Conservation (phyloP, 495 filamentous ascomycete genomes). For the Melanomma pulvis-pyrius region DNA sequence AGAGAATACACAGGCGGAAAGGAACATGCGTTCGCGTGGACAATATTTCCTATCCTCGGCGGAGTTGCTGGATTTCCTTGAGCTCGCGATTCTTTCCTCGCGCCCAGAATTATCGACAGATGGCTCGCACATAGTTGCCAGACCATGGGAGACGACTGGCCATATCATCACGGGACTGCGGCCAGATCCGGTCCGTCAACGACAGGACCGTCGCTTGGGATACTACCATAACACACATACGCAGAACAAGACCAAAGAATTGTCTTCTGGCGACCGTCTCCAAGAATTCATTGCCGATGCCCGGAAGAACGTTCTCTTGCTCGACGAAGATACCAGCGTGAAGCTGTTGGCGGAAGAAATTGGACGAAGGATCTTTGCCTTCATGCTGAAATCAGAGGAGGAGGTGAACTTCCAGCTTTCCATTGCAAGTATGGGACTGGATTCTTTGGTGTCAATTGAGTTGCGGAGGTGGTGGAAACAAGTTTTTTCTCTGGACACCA, state of each 20-base stretch:
- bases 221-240: not conserved
- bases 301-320: not conserved
- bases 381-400: not conserved
- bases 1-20: not conserved
- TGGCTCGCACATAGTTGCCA: not conserved
- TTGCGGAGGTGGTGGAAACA: conserved; percentile 52
- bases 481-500: conserved; percentile 44
- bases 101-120: not conserved
- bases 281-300: not conserved
- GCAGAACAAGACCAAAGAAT: not conserved
- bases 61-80: not conserved
- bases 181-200: not conserved
- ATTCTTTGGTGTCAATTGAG: conserved; percentile 55
- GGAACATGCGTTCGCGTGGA: not conserved
- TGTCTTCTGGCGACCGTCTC: not conserved
- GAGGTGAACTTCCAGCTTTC: not conserved
- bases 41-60: not conserved
- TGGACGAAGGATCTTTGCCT: not conserved
- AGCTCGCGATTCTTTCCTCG: not conserved
- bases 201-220: not conserved
- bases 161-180: not conserved
- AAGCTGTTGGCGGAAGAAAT: not conserved
- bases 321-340: not conserved
- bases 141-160: not conserved
- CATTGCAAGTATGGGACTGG: conserved; percentile 40